Percentiles rank a stretch among this genome's conserved stretches.
These are phyloP conservation scores for Aspergillus bertholletiae DNA, from an alignment of 495 filamentous ascomycete species.

Conservation along the genomic window DNA sequence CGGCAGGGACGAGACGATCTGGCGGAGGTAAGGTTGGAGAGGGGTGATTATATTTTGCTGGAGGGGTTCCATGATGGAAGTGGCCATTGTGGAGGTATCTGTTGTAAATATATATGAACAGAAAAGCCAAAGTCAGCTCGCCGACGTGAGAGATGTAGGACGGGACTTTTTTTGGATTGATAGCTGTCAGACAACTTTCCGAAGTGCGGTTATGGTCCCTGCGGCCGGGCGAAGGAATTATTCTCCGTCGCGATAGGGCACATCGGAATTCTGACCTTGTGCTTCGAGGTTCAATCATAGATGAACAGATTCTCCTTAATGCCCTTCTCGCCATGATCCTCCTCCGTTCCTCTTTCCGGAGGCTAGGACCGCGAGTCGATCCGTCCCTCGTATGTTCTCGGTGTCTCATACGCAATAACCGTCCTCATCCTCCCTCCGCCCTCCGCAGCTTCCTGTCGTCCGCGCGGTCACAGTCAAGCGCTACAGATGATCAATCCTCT, in stretches of 20 bases:
- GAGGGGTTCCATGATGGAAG: slow-evolving; percentile 10
- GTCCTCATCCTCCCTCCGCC: slow-evolving; percentile 12
- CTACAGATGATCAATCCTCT: slow-evolving; percentile 24
- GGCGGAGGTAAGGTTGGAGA: slow-evolving; percentile 65
- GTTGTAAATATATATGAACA: background rate
- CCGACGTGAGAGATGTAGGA: background rate
- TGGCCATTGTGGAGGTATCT: background rate
- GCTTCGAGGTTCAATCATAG: no score
- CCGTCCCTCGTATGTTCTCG: slow-evolving; percentile 27
- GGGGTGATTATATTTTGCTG: slow-evolving; percentile 54
- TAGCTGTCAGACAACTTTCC: background rate
- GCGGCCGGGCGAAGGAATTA: slow-evolving; percentile 27
- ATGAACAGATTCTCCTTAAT: slow-evolving; percentile 5
- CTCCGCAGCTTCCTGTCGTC: slow-evolving; percentile 33
- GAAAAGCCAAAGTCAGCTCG: background rate
- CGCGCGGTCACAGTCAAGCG: slow-evolving; percentile 26
- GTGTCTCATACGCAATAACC: slow-evolving; percentile 27
- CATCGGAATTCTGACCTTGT: slow-evolving; percentile 19
- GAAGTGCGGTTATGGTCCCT: slow-evolving; percentile 33
- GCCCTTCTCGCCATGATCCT: slow-evolving; percentile 36
- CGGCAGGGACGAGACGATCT: slow-evolving; percentile 77
- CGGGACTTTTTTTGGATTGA: background rate
- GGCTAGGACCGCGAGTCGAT: slow-evolving; percentile 31
- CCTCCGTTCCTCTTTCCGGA: slow-evolving; percentile 38
- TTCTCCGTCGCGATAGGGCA: slow-evolving; percentile 7